Evolutionary conservation across 176 grass and related monocot genomes (phyloP), one percentile per base, ranked within the genome.

Genomic region (Coix lacrymajobi): DNA sequence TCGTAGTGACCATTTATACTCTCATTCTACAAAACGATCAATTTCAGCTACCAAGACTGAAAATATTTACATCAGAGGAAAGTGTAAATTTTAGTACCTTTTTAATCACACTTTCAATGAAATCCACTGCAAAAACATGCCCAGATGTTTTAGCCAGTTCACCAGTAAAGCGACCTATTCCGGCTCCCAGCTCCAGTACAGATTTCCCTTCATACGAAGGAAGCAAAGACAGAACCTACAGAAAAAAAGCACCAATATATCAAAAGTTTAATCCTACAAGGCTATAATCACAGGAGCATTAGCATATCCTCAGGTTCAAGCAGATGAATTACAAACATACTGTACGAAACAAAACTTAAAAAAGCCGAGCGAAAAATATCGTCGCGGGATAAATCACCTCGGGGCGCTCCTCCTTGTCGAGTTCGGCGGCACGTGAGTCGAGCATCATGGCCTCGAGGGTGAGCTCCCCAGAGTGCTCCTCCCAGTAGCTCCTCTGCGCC

Each of bases 391-490:
- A 16, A 36, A 38, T 77, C 80, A 98, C 92, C 96, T 98, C 96
- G 1, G 96, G 92, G 65, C 89, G 87, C 77, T 98, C 96, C 77
- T 90, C 92, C 83, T 93, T 90, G 96, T 98, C 96, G 65, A 98
- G 96, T 71, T 91, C 92, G 54, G 88, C 75, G 66, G 96, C 91
- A 32, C 77, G 91, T 43, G 96, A 98, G 75, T 98, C 96, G 78
- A 98, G 96, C 96, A 93, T 95, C 90, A 98, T 98, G 54, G 92
- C 63, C 90, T 98, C 90, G 30, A 93, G 85, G 28, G 84, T 98
- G 76, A 98, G 96, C 30, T 98, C 92, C 88, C 43, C 89, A 58
- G 96, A 95, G 79, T 91, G 92, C 71, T 98, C 92, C 75, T 91
- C 89, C 92, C 90, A 98, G 87, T 93, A 98, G 20, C n/a, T 93